phyloP scores from a whole-genome alignment of 192 early-diverging fungal genomes.

The Kickxella alabastrina region DNA sequence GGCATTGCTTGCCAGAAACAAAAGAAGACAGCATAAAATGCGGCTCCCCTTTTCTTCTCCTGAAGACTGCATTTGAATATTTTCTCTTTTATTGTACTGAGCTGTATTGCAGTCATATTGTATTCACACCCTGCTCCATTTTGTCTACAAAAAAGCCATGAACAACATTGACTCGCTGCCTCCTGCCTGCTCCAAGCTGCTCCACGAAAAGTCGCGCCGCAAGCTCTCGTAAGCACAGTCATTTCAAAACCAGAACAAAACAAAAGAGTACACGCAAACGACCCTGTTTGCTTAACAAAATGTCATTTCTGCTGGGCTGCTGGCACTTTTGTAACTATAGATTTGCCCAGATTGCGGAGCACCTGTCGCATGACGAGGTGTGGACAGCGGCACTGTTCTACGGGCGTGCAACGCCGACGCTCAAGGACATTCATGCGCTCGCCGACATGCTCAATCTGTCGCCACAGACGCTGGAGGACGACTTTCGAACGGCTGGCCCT shows the following conservation, averaged over 20 bases:
- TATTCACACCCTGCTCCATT: background rate
- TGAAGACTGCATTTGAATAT: too few species aligned
- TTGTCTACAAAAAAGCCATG: conserved; percentile 10
- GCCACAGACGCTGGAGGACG: conserved; percentile 39
- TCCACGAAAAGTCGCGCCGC: conserved; percentile 43
- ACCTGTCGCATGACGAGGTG: conserved; percentile 58
- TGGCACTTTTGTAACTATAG: too few species aligned
- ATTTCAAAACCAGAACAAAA: too few species aligned
- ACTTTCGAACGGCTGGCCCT: conserved; percentile 40
- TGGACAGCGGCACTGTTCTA: conserved; percentile 68
- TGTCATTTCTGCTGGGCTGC: too few species aligned
- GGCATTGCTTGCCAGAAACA: too few species aligned
- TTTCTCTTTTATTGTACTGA: too few species aligned
- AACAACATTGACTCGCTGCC: conserved; percentile 19
- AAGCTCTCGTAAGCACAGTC: conserved; percentile 38
- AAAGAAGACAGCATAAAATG: too few species aligned
- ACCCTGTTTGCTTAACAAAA: too few species aligned
- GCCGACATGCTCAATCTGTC: conserved; percentile 43
- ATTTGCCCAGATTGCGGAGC: conserved; percentile 56
- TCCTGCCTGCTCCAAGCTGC: conserved; percentile 36
- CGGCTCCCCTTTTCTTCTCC: too few species aligned
- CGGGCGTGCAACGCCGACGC: conserved; percentile 56
- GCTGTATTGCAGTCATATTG: too few species aligned
- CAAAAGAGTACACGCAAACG: too few species aligned
- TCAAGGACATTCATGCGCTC: conserved; percentile 36